Percentiles rank a stretch among this genome's conserved stretches.
These are phyloP conservation scores for Heterobasidion annosum DNA, from an alignment of 1,284 basidiomycete species.

Conservation along the genomic window DNA sequence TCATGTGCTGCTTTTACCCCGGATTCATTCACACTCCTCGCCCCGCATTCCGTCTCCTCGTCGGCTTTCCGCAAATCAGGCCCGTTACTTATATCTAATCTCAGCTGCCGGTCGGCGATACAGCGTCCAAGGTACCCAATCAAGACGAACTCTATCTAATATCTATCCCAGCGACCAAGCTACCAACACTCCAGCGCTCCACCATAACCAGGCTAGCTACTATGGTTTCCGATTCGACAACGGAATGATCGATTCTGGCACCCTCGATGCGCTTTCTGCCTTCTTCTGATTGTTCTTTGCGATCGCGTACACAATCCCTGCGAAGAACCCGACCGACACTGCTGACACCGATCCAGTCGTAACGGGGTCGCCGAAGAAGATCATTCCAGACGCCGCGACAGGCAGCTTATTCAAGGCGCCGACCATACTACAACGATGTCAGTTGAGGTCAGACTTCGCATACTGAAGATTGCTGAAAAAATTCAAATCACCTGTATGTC, in stretches of 20 bases:
- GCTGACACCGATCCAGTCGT: slow-evolving; percentile 86
- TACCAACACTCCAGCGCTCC: not conserved
- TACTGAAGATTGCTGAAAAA: not conserved
- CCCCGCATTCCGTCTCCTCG: not conserved
- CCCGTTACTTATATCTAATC: not conserved
- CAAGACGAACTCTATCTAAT: not conserved
- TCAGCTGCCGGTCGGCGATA: not conserved
- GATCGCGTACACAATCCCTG: slow-evolving; percentile 83
- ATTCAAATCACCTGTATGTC: slow-evolving; percentile 72
- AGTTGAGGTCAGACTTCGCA: no score
- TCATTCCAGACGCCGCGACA: slow-evolving; percentile 92
- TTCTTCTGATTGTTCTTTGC: slow-evolving; percentile 87
- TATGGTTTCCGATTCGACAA: slow-evolving; percentile 42
- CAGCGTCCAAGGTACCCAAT: not conserved
- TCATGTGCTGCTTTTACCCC: not conserved
- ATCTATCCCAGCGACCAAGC: not conserved
- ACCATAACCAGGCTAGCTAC: slow-evolving; percentile 5
- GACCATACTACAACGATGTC: slow-evolving; percentile 73
- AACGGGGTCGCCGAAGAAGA: slow-evolving; percentile 90
- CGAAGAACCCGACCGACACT: slow-evolving; percentile 84
- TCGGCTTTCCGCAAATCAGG: not conserved
- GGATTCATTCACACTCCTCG: not conserved
- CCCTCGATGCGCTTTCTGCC: slow-evolving; percentile 35
- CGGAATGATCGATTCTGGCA: slow-evolving; percentile 45
- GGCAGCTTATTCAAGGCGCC: slow-evolving; percentile 98